Percentiles rank a stretch among this genome's conserved stretches.
Conservation (phyloP, 306 rosid species). For the Cucumis cinereus region DNA sequence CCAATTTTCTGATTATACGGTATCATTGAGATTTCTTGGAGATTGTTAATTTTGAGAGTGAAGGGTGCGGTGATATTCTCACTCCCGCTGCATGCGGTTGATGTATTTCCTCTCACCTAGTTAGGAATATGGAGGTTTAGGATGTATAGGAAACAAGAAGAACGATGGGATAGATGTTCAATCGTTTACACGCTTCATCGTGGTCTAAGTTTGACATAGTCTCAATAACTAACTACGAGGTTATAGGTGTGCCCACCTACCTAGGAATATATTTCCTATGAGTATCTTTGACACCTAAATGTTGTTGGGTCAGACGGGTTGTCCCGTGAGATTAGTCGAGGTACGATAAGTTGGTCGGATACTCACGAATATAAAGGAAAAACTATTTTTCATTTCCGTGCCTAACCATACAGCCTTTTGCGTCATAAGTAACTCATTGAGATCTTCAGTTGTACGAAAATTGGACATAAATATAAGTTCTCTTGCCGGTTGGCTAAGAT, state of each 20-base stretch:
- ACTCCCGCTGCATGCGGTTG: background rate
- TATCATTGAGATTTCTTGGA: background rate
- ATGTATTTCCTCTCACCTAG: background rate
- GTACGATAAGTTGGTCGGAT: no score
- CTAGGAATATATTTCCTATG: no score
- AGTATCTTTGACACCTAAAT: no score
- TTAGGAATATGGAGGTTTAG: background rate
- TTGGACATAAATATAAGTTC: background rate
- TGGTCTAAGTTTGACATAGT: background rate
- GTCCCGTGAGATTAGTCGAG: no score
- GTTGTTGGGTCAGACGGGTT: no score
- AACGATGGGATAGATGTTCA: background rate
- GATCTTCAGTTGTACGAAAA: background rate
- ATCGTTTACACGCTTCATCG: background rate
- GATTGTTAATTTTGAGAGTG: background rate
- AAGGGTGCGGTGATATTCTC: background rate
- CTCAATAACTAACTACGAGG: no score
- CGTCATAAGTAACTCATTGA: background rate
- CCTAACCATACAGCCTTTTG: background rate
- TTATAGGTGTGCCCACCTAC: no score
- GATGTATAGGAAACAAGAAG: background rate
- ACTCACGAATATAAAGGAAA: no score
- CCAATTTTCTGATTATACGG: background rate
- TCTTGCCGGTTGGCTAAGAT: background rate
- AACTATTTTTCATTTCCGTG: background rate